Conservation (phyloP, 495 filamentous ascomycete genomes). For the Durotheca rogersii region DNA sequence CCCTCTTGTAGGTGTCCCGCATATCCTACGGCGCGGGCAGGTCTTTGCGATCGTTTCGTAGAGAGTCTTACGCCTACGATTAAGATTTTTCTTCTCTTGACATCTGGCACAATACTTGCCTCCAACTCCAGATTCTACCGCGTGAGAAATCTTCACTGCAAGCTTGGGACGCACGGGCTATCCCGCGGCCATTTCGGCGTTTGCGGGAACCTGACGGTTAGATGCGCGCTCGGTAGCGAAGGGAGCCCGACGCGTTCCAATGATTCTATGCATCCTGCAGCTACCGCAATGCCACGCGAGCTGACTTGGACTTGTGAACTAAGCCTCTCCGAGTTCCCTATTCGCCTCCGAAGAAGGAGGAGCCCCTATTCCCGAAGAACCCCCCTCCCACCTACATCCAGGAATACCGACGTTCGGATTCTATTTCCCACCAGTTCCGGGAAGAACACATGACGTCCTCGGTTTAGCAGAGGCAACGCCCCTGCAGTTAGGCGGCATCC, state of each 20-base stretch:
- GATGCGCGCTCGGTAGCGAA: too few relatives aligned
- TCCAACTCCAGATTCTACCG: background rate
- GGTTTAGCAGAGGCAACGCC: constrained; percentile 1
- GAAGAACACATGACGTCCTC: background rate
- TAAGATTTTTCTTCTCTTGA: too few relatives aligned
- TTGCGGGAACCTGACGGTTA: background rate
- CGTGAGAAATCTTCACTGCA: background rate
- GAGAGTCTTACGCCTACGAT: constrained; percentile 9
- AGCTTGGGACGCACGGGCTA: background rate
- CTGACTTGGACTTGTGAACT: constrained; percentile 15
- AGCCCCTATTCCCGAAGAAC: constrained; percentile 14
- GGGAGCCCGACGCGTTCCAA: background rate
- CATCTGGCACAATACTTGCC: constrained; percentile 2
- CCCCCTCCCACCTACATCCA: constrained; percentile 9
- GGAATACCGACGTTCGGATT: constrained; percentile 25
- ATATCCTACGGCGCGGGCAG: constrained; percentile 14
- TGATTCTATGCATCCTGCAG: background rate
- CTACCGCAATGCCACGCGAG: constrained; percentile 13
- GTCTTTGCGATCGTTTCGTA: constrained; percentile 28
- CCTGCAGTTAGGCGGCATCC: constrained; percentile 29
- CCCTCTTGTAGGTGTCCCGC: constrained; percentile 1
- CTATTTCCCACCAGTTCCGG: constrained; percentile 10
- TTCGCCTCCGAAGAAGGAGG: constrained; percentile 18
- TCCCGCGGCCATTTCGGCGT: constrained; percentile 9
- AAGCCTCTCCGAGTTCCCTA: constrained; percentile 21